These are phyloP conservation scores for Apiotrichum mycotoxinovorans DNA, from an alignment of 1,284 basidiomycete species.

Conservation along the genomic window DNA sequence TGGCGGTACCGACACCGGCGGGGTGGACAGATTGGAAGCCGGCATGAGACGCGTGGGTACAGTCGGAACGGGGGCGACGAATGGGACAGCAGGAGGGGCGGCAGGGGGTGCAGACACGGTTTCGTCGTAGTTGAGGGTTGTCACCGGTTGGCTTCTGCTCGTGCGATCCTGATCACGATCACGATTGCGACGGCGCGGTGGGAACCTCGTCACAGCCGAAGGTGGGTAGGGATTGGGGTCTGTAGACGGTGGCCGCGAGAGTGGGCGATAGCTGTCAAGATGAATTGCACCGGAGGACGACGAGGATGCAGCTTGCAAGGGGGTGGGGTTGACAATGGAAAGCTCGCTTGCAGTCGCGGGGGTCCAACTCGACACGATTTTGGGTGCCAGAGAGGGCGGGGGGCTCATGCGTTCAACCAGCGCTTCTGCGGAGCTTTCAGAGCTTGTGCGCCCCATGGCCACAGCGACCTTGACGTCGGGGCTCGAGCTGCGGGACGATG, in stretches of 20 bases:
- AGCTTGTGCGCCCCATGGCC: conserved; percentile 11
- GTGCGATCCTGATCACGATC: conserved; percentile 11
- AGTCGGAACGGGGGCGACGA: too few species aligned
- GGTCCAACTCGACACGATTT: conserved; percentile 12
- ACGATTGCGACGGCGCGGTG: conserved; percentile 1
- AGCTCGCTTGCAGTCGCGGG: not conserved
- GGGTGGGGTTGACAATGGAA: not conserved
- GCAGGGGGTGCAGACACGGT: not conserved
- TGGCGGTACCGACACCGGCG: too few species aligned
- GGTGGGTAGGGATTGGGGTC: not conserved
- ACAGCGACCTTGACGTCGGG: conserved; percentile 29
- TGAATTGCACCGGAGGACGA: not conserved
- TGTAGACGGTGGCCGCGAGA: not conserved
- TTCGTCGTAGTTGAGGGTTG: conserved; percentile 25
- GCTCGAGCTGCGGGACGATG: conserved; percentile 12
- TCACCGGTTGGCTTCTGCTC: not conserved
- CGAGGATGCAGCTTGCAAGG: too few species aligned
- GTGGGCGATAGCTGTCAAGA: conserved; percentile 4
- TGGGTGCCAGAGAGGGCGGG: not conserved
- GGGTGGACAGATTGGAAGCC: too few species aligned
- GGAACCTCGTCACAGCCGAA: not conserved
- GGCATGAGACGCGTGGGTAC: too few species aligned
- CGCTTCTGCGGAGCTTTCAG: conserved; percentile 26
- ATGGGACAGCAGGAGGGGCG: not conserved
- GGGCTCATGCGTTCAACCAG: conserved; percentile 25